These are phyloP conservation scores for Solanum infundibuliforme DNA, from an alignment of 257 asterid genomes.

Conservation along the genomic window DNA sequence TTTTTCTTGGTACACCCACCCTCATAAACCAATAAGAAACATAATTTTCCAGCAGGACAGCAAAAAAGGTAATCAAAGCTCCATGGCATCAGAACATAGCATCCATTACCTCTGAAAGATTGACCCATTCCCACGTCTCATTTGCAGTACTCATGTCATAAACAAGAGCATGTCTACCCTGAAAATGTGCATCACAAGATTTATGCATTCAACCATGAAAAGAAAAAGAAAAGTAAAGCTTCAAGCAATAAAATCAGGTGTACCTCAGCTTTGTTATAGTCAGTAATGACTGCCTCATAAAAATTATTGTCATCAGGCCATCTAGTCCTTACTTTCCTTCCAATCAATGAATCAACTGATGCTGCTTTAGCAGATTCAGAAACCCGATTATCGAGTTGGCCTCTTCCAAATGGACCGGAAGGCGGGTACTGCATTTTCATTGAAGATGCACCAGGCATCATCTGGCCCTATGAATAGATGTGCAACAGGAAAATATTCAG, in stretches of 20 bases:
- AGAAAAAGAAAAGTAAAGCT: background rate
- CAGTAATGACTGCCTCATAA: constrained; percentile 81
- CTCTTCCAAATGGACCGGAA: constrained; percentile 71
- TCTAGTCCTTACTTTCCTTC: constrained; percentile 82
- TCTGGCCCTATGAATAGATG: constrained; percentile 22
- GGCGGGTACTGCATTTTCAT: constrained; percentile 60
- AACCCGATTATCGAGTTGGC: constrained; percentile 55
- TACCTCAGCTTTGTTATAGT: constrained; percentile 62
- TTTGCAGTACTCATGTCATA: constrained; percentile 43
- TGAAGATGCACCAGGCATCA: constrained; percentile 49
- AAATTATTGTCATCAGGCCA: constrained; percentile 98
- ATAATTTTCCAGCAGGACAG: background rate
- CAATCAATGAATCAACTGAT: constrained; percentile 48
- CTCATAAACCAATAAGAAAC: background rate
- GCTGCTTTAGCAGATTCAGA: constrained; percentile 55
- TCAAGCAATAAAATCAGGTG: background rate
- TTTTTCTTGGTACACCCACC: background rate
- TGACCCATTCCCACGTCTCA: constrained; percentile 72
- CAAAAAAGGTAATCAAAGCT: background rate
- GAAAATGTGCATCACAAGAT: constrained; percentile 11
- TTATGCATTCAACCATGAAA: constrained; percentile 8
- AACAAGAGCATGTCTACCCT: constrained; percentile 71
- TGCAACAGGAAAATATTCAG: constrained; percentile 1
- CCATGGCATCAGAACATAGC: constrained; percentile 1
- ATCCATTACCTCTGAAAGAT: constrained; percentile 48